Base-by-base conservation (phyloP, 2,329 filamentous ascomycete species). In the Penicillium expansum region DNA sequence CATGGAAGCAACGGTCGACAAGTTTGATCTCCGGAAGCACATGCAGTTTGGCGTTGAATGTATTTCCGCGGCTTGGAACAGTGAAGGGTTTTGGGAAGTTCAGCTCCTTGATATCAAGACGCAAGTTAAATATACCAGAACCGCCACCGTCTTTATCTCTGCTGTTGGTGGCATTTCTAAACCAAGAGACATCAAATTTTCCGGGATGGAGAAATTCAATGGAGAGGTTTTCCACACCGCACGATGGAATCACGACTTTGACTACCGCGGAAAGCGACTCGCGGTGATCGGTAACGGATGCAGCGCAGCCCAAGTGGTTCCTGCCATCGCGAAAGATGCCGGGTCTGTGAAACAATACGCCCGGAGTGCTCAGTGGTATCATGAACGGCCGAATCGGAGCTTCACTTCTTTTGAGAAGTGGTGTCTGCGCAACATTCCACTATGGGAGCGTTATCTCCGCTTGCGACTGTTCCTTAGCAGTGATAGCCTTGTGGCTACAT, bases 1-100 rank as follows among this genome's bases (percentile, higher is more conserved):
- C 30, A 63, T 71, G 52, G 57, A 71, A 48, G 56, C 55, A n/a
- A 70, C 69, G 0, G 68, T 72, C 8, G 68, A 72, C 43, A 71
- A 72, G 55, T 72, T 71, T 52, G 55, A 62, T 37, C 20, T 71
- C 16, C 63, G 68, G 2, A 48, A 56, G 14, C 68, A 71, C 55
- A 57, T 72, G n/a, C 52, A 59, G n/a, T 55, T 58, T 13, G 37
- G 47, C 3, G 55, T 68, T 2, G 64, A 66, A 47, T 65, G 62
- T 44, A 33, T 62, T 5, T 63, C 62, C 14, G 67, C 68, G 1
- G 39, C 39, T 35, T 72, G 69, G 69, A 44, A 63, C 35, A 38
- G 61, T n/a, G 53, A 57, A 16, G 52, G 29, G 5, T 48, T 60
- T 32, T 72, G 69, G 69, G 57, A 61, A n/a, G 67, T 71, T 10